phyloP scores from a whole-genome alignment of 768 basidiomycete species.

The Rhizopogon vesiculosus region DNA sequence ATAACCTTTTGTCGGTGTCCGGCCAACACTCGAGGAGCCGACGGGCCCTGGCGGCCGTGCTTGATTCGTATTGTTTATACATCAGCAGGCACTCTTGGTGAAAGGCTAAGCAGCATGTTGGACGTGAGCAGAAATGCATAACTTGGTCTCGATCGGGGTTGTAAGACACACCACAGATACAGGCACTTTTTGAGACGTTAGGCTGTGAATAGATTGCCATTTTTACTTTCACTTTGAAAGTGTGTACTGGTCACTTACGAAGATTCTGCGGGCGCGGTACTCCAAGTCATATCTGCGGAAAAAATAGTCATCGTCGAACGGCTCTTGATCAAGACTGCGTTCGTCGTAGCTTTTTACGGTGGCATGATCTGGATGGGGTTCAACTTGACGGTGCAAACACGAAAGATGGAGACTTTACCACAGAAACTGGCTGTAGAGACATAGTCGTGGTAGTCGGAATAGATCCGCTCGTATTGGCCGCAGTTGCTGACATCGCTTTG shows the following conservation, averaged over 20 bases:
- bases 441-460: slow-evolving; percentile 45
- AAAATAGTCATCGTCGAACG: slow-evolving; percentile 39
- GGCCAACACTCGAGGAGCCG: slow-evolving; percentile 36
- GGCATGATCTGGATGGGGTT: slow-evolving; percentile 26
- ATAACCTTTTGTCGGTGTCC: slow-evolving; percentile 17
- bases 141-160: slow-evolving; percentile 34
- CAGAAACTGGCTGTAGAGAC: slow-evolving; percentile 42
- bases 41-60: slow-evolving; percentile 8
- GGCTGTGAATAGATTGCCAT: slow-evolving; percentile 29
- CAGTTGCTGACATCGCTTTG: slow-evolving; percentile 35
- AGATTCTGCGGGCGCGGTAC: slow-evolving; percentile 26
- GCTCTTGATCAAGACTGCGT: slow-evolving; percentile 28
- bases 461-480: slow-evolving; percentile 44
- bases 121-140: slow-evolving; percentile 58
- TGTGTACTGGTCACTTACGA: slow-evolving; percentile 22
- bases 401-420: slow-evolving; percentile 26
- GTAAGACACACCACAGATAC: slow-evolving; percentile 45
- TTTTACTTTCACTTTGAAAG: background rate
- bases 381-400: background rate
- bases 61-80: slow-evolving; percentile 19
- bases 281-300: slow-evolving; percentile 44
- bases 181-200: slow-evolving; percentile 32
- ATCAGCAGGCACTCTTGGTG: slow-evolving; percentile 44
- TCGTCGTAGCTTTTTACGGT: slow-evolving; percentile 35
- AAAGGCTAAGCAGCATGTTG: slow-evolving; percentile 40